These are phyloP conservation scores for Ilex paraguariensis DNA, from an alignment of 305 asterid genomes.

Conservation along the genomic window DNA sequence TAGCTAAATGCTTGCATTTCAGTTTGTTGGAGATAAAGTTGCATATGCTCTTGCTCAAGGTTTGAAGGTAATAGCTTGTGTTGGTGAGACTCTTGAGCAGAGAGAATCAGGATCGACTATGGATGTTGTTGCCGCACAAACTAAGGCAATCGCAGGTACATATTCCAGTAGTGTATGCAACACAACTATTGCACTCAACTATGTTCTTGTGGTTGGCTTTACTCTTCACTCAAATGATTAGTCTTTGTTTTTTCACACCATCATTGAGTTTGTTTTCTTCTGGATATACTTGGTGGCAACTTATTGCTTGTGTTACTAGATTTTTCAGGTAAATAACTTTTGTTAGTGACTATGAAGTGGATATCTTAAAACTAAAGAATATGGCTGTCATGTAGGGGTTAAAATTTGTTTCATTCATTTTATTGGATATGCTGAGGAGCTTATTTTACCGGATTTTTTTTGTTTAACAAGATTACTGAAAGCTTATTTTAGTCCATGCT, in stretches of 20 bases:
- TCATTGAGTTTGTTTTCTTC: not conserved
- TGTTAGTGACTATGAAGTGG: too few species aligned
- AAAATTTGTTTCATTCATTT: too few species aligned
- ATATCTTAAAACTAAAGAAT: too few species aligned
- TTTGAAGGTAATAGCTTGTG: slow-evolving; percentile 93
- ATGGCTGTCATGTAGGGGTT: too few species aligned
- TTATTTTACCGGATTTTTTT: too few species aligned
- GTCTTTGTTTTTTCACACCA: not conserved
- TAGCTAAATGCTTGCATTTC: slow-evolving; percentile 11
- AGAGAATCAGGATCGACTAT: slow-evolving; percentile 91
- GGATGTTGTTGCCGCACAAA: slow-evolving; percentile 89
- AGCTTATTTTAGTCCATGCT: too few species aligned
- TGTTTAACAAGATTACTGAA: too few species aligned
- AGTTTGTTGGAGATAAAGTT: slow-evolving; percentile 96
- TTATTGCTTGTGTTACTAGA: too few species aligned
- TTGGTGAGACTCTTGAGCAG: slow-evolving; percentile 98
- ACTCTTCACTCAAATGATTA: not conserved
- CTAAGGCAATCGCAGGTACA: slow-evolving; percentile 96
- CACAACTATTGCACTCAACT: not conserved
- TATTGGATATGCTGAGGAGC: too few species aligned
- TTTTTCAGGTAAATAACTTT: too few species aligned
- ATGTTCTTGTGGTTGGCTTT: not conserved
- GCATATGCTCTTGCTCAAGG: slow-evolving; percentile 95
- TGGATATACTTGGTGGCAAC: too few species aligned
- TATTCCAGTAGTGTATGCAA: not conserved